phyloP scores from a whole-genome alignment of 2,329 filamentous ascomycete genomes.

The Fusarium falciforme region DNA sequence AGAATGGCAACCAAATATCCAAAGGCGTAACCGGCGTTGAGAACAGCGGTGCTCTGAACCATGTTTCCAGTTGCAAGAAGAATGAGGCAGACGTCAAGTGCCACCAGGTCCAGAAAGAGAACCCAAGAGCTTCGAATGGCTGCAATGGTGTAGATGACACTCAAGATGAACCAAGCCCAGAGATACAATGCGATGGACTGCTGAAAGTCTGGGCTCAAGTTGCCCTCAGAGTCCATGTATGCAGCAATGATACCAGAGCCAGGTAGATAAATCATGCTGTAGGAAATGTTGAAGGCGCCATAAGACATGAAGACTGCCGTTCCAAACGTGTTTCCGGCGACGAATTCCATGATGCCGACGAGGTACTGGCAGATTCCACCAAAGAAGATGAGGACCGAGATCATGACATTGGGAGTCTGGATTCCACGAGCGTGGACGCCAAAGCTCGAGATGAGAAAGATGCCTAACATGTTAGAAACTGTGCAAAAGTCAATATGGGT shows the following conservation, averaged over 20 bases:
- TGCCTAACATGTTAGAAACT: conserved; percentile 1
- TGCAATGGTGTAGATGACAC: conserved; percentile 19
- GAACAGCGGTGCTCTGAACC: not conserved
- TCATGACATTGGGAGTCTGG: conserved; percentile 30
- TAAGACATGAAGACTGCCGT: conserved; percentile 28
- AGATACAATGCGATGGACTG: conserved; percentile 19
- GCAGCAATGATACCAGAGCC: conserved; percentile 24
- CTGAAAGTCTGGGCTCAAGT: conserved; percentile 19
- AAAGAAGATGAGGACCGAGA: conserved; percentile 25
- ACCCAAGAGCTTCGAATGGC: not conserved
- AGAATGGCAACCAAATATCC: conserved; percentile 17
- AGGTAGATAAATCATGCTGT: conserved; percentile 28
- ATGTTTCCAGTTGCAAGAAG: conserved; percentile 20
- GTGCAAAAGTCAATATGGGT: no score
- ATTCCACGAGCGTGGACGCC: conserved; percentile 25
- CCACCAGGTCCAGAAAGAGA: conserved; percentile 6
- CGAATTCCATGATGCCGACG: conserved; percentile 25
- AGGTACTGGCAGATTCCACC: conserved; percentile 29
- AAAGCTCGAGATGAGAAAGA: conserved; percentile 28
- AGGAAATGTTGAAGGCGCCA: conserved; percentile 27
- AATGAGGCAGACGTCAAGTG: conserved; percentile 7
- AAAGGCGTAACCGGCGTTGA: conserved; percentile 20
- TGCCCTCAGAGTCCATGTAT: conserved; percentile 13
- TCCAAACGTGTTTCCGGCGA: conserved; percentile 25
- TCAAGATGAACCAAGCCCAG: conserved; percentile 30